These are phyloP conservation scores for Blastocystis sp. DNA, from an alignment of 352 stramenopile genomes.

Conservation along the genomic window DNA sequence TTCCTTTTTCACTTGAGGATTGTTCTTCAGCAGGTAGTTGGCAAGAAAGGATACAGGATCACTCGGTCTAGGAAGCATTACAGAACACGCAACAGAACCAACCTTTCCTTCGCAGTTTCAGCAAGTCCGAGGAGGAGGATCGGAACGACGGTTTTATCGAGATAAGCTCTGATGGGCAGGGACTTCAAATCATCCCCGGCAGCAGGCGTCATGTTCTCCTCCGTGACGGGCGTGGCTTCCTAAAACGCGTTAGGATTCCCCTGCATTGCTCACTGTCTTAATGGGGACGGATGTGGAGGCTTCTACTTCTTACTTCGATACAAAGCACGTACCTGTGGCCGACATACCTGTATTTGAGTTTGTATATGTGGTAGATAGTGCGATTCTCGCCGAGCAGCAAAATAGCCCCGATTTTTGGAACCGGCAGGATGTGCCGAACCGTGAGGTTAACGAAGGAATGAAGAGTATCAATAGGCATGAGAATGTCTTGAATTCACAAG, in stretches of 20 bases:
- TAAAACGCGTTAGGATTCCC: neutral
- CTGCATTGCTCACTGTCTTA: neutral
- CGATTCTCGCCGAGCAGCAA: neutral
- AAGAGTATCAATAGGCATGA: neutral
- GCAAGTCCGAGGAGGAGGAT: slow-evolving; percentile 43
- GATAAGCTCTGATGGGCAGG: slow-evolving; percentile 42
- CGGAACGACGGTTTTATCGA: slow-evolving; percentile 60
- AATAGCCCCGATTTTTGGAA: neutral
- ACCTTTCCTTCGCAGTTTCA: slow-evolving; percentile 67
- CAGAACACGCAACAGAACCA: neutral
- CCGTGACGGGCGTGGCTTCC: slow-evolving; percentile 7
- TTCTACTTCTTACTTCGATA: slow-evolving; percentile 6
- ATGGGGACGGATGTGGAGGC: neutral
- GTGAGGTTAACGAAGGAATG: neutral
- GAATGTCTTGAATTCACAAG: neutral
- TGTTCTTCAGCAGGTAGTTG: slow-evolving; percentile 61
- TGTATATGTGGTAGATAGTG: neutral
- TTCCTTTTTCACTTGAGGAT: slow-evolving; percentile 66
- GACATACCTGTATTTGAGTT: neutral
- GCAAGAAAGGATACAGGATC: slow-evolving; percentile 52
- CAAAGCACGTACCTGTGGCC: neutral
- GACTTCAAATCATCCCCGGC: slow-evolving; percentile 58
- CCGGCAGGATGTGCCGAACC: neutral
- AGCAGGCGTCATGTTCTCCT: neutral
- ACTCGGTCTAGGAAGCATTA: slow-evolving; percentile 28